Base-by-base conservation (phyloP, 2,329 filamentous ascomycete genomes). In the Aureobasidium sp. region DNA sequence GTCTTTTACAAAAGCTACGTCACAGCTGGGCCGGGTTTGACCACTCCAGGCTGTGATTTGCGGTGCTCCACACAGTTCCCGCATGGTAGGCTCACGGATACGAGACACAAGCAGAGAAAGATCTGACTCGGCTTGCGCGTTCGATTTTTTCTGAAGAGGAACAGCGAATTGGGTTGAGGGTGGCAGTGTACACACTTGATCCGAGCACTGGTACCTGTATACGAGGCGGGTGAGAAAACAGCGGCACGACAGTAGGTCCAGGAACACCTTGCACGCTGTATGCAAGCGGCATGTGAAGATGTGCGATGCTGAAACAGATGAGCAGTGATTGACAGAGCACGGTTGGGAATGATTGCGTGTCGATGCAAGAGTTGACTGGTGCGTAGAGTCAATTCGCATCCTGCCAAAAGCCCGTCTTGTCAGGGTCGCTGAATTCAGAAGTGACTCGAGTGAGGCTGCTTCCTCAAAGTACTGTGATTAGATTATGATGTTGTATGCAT, bases 111-210 rank as follows among this genome's bases (percentile, higher is more conserved):
- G 56, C 56, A 59, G 44, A 50, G 23, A 50, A 42, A 56, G 52
- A 47, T 58, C 55, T 46, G 55, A 47, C 55, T 47, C 55, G 23
- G 56, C 20, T 59, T 59, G 56, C 56, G 56, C 56, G 56, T 59
- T 46, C n/a, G 56, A 34, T 6, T 2, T 34, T 34, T 50, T 12
- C 29, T 32, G 4, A 23, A 34, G 7, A 44, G 42, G 42, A 23
- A 12, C 42, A 44, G 20, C 20, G 13, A 36, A 15, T 46, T 57
- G 23, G 42, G 44, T 41, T 50, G 56, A 50, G 46, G 1, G 46
- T 50, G 56, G 56, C 56, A 59, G 56, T 59, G 46, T 41, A 20
- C 29, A 46, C 34, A 32, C 42, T 59, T 48, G 52, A 55, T 56
- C 34, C 47, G 15, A 17, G 29, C 47, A 17, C 47, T 20, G 34